A percentile compares a stretch with the other conserved stretches of the same genome.
These are phyloP conservation scores for Cercospora citrullina DNA, from an alignment of 2,329 filamentous ascomycete species.

Conservation along the genomic window DNA sequence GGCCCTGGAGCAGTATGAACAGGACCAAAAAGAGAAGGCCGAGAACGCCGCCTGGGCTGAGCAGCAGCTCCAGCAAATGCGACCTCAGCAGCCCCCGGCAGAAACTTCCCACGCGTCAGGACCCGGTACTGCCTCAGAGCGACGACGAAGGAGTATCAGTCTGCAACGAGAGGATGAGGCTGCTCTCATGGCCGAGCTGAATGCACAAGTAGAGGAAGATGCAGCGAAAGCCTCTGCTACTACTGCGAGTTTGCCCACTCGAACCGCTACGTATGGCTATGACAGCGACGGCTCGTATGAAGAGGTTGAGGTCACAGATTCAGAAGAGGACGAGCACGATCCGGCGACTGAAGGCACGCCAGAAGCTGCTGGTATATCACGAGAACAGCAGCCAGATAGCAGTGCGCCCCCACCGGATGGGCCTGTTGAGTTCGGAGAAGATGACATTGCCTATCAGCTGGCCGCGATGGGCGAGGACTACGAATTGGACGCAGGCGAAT, in stretches of 20 bases:
- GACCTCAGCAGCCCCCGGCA: constrained; percentile 12
- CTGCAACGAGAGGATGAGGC: constrained; percentile 40
- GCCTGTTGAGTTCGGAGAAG: constrained; percentile 81
- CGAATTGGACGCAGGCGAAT: constrained; percentile 73
- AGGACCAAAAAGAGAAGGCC: constrained; percentile 59
- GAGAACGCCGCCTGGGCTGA: constrained; percentile 38
- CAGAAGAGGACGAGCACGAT: constrained; percentile 46
- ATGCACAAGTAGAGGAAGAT: constrained; percentile 35
- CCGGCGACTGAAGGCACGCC: constrained; percentile 33
- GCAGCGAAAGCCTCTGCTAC: constrained; percentile 40
- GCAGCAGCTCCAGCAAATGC: constrained; percentile 35
- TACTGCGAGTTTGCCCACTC: neutral
- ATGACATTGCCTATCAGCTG: constrained; percentile 90
- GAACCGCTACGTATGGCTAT: constrained; percentile 13
- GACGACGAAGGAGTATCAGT: constrained; percentile 35
- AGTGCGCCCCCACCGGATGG: constrained; percentile 55
- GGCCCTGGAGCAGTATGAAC: constrained; percentile 70
- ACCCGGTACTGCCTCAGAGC: constrained; percentile 21
- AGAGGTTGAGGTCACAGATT: constrained; percentile 70
- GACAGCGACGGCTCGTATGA: constrained; percentile 69
- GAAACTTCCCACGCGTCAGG: constrained; percentile 28
- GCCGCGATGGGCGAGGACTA: constrained; percentile 87
- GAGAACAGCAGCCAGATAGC: constrained; percentile 46
- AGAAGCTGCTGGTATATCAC: constrained; percentile 59
- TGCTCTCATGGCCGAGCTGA: constrained; percentile 38